Base-by-base conservation (phyloP, 1,284 basidiomycete species). In the Hortiboletus rubellus region DNA sequence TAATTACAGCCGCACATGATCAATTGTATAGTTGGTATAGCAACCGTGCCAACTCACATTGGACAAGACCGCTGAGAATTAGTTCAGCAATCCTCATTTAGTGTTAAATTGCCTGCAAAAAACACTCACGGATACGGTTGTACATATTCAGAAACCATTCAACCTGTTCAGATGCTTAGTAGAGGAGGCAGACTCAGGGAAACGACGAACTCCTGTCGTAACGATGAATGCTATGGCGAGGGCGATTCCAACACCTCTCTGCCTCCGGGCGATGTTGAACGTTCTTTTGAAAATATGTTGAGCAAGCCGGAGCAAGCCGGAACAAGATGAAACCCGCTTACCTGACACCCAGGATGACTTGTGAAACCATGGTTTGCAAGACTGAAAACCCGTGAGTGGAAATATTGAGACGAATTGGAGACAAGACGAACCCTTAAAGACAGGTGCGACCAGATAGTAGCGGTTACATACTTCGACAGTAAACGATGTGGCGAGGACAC, bases 321-420 rank as follows among this genome's bases (percentile, higher is more conserved):
- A 38, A 27, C 17, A 45, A 6, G 17, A 33, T 1, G 7, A 33
- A 44, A 24, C 3, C 9, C 3, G 11, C 45, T 24, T 46, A 63
- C 73, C 70, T 66, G 24, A 75, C 59, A 3, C 72, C 73, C 7
- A 73, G 58, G 30, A 73, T 73, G 6, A 62, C 50, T 57, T 73
- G 74, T n/a, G 74, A 73, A 41, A 73, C n/a, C 68, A 74, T 73
- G 5, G 63, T 68, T 63, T 73, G 72, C 1, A 74, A 6, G 12
- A 73, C 72, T 62, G 46, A 31, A 42, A 31, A 34, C 4, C 37
- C 0, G 2, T 60, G n/a, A 58, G 57, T 7, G 15, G 7, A 30
- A 31, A 49, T 7, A 33, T 8, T 3, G 2, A 9, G 6, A 4
- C 0, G n/a, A 33, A 15, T 12, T 33, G 2, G 1, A 22, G 37